Evolutionary conservation across 805 yeast species (phyloP), one percentile per base, ranked within the genome.

Genomic region (Candida andamanensis): DNA sequence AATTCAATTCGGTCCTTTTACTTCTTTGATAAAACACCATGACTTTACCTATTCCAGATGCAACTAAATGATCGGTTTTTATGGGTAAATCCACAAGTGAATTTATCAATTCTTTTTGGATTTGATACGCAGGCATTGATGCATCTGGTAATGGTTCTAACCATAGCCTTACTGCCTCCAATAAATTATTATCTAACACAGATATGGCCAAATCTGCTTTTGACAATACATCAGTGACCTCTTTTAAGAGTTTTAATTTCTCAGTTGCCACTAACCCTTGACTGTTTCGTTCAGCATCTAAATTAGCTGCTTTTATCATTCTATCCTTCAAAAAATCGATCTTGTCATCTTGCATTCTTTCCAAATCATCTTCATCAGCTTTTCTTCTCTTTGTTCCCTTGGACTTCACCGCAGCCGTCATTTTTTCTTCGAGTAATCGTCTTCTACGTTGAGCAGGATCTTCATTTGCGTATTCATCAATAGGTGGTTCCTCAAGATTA

Each of bases 81-180:
- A 92, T 87, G 15, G 97, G 98, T 38, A 92, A 69, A 34, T 78
- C 72, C 19, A 74, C 69, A 36, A 92, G 63, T 22, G 95, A 82
- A 13, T 67, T 65, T 45, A 92, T 84, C 46, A 92, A 62, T 35
- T 83, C 89, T 56, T 82, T 85, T 57, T 92, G 98, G 44, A 92
- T 90, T 56, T 87, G 95, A 62, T 83, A 92, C 1, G 95, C 89
- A n/a, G 99, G 99, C 60, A 92, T 70, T 8, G 96, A 85, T 28
- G 94, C 95, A 67, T 94, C 97, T 3, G 98, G 98, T 47, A 92
- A 70, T 18, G 99, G 99, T 58, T 92, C 99, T 36, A 92, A 69
- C 99, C 99, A 92, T 55, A 86, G 80, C 46, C 97, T 74, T 17
- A 92, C 89, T 30, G 95, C 90, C 49, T 90, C 97, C 38, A 92